These are phyloP conservation scores for Lentinus brumalis DNA, from an alignment of 768 basidiomycete genomes.

Conservation along the genomic window DNA sequence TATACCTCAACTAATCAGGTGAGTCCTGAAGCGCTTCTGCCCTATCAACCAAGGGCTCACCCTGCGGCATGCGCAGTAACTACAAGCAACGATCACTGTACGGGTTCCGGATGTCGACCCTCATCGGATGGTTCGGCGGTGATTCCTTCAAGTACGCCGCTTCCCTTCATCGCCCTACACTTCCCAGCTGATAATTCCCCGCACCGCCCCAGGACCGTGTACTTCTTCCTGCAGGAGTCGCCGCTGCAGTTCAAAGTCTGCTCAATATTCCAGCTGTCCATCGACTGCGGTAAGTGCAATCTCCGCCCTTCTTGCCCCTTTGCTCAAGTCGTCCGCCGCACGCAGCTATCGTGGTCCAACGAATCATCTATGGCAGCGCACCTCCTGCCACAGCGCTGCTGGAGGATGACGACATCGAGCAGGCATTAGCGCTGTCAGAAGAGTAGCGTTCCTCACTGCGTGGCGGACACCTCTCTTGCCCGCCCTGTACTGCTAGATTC, in stretches of 20 bases:
- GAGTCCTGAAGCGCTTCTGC: slow-evolving; percentile 5
- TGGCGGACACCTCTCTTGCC: no score
- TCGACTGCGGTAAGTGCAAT: slow-evolving; percentile 66
- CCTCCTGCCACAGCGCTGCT: slow-evolving; percentile 55
- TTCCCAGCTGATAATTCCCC: neutral
- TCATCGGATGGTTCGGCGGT: slow-evolving; percentile 83
- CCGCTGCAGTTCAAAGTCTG: slow-evolving; percentile 84
- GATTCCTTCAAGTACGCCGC: slow-evolving; percentile 77
- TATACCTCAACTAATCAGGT: slow-evolving; percentile 83
- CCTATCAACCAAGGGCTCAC: neutral
- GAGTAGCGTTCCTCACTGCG: slow-evolving; percentile 43
- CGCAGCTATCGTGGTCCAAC: slow-evolving; percentile 71
- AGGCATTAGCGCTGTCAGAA: slow-evolving; percentile 68
- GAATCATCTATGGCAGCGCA: slow-evolving; percentile 70
- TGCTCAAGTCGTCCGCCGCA: slow-evolving; percentile 11
- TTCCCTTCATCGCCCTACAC: neutral
- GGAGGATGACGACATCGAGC: slow-evolving; percentile 70
- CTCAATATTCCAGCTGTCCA: slow-evolving; percentile 78
- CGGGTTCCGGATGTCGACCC: slow-evolving; percentile 81
- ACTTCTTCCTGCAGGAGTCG: slow-evolving; percentile 75
- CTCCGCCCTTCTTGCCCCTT: slow-evolving; percentile 1
- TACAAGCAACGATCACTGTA: slow-evolving; percentile 78
- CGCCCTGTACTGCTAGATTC: neutral
- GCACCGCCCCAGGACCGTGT: slow-evolving; percentile 54
- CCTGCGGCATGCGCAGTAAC: slow-evolving; percentile 50